Base-by-base conservation (phyloP, 352 stramenopile species). In the Phytophthora foliorum region DNA sequence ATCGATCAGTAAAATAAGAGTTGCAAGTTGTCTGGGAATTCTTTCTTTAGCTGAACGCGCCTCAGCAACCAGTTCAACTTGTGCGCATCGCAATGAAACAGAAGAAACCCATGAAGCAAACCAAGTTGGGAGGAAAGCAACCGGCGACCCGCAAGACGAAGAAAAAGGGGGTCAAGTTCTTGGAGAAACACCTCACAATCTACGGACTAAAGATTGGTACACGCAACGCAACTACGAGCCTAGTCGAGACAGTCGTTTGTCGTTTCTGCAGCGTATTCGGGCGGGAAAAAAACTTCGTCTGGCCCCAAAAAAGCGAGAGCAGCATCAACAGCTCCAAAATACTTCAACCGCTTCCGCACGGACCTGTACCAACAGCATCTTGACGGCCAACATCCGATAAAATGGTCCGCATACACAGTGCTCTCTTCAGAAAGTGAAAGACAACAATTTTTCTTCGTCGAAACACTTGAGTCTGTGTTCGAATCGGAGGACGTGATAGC, bases 231-330 rank as follows among this genome's bases (percentile, higher is more conserved):
- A 29, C 17, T 17, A 62, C 54, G 4, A 41, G n/a, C 8, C 4
- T 17, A 0, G 54, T 61, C 13, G 54, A 52, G 54, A 53, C 39
- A 8, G 54, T 62, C 2, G 54, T 44, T 11, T 62, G 54, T 31
- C 54, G 25, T 6, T 62, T 52, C 8, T 62, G 54, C 41, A 34
- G 13, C 19, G 10, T n/a, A 21, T 62, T 62, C 25, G 54, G 54
- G n/a, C 27, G 44, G 16, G 22, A 32, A n/a, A n/a, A n/a, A n/a
- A n/a, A n/a, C n/a, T n/a, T n/a, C n/a, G n/a, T n/a, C n/a, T n/a
- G 6, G 19, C 17, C 27, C n/a, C n/a, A n/a, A n/a, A n/a, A n/a
- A 41, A 21, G 42, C 17, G n/a, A 36, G 16, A 44, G 54, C 54
- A 24, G 8, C 24, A n/a, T 13, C 17, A 19, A 32, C 22, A 7